Conservation (phyloP, 805 yeast species). For the Barnettozyma sp. region DNA sequence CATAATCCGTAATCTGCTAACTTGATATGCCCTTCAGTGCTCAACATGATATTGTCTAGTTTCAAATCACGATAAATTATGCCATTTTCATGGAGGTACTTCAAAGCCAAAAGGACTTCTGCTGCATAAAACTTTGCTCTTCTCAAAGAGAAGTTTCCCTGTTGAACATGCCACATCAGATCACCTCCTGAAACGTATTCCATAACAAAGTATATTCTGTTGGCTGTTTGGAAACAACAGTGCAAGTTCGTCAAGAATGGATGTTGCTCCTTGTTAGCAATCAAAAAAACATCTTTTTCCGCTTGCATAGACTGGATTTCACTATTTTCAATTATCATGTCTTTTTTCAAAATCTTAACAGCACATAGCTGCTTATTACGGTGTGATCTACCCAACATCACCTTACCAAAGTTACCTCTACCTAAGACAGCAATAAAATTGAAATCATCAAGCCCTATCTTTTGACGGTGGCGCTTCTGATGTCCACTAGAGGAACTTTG, state of each 20-base stretch:
- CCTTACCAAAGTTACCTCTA: slow-evolving; percentile 98
- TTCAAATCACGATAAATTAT: slow-evolving; percentile 95
- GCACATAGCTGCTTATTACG: slow-evolving; percentile 81
- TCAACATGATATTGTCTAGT: slow-evolving; percentile 85
- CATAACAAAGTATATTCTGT: slow-evolving; percentile 96
- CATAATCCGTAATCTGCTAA: slow-evolving; percentile 97
- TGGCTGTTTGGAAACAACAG: slow-evolving; percentile 97
- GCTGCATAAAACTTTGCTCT: slow-evolving; percentile 98
- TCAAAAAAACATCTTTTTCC: slow-evolving; percentile 82
- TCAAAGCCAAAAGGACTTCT: slow-evolving; percentile 84
- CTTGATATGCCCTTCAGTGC: slow-evolving; percentile 90
- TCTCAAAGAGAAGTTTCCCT: slow-evolving; percentile 77
- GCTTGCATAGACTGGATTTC: slow-evolving; percentile 94
- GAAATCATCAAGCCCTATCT: slow-evolving; percentile 91
- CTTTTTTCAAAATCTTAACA: slow-evolving; percentile 92
- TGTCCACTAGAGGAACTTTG: slow-evolving; percentile 12
- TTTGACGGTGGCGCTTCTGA: slow-evolving; percentile 46
- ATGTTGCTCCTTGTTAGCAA: slow-evolving; percentile 81
- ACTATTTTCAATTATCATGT: slow-evolving; percentile 89
- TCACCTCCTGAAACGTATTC: slow-evolving; percentile 98
- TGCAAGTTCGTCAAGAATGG: slow-evolving; percentile 88
- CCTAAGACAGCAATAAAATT: slow-evolving; percentile 92
- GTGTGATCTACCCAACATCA: slow-evolving; percentile 92
- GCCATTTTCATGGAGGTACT: slow-evolving; percentile 92
- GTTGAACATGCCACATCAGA: slow-evolving; percentile 98